Evolutionary conservation across 306 rosid species (phyloP).

Genomic region (Vicia villosa): DNA sequence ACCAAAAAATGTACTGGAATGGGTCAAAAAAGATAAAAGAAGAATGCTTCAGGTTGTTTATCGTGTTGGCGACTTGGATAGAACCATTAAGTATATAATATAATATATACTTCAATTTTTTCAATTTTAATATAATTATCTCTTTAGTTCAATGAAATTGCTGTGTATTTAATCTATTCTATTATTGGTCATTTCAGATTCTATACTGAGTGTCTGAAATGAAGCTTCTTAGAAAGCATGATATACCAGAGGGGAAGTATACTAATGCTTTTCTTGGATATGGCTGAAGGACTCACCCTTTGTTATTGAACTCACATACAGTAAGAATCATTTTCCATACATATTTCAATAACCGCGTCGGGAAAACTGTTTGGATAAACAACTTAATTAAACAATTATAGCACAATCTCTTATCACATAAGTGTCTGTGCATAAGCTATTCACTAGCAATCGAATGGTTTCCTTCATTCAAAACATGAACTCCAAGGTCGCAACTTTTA

Average conservation of each 20-base stretch:
- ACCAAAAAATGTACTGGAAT: slow-evolving; percentile 78
- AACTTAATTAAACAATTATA: background rate
- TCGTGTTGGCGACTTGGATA: slow-evolving; percentile 93
- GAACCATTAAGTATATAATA: slow-evolving; percentile 80
- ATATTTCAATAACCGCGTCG: too few species aligned
- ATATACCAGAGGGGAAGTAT: slow-evolving; percentile 96
- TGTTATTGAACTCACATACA: slow-evolving; percentile 91
- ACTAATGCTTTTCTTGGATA: slow-evolving; percentile 96
- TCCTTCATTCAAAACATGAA: too few species aligned
- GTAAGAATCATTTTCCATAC: slow-evolving; percentile 53
- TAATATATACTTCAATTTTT: background rate
- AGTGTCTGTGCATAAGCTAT: background rate
- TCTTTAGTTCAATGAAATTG: background rate
- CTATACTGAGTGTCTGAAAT: slow-evolving; percentile 93
- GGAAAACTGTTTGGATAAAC: background rate
- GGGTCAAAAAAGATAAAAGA: slow-evolving; percentile 90
- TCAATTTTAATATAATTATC: background rate
- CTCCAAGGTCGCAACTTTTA: too few species aligned
- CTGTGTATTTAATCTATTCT: slow-evolving; percentile 5
- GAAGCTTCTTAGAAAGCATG: slow-evolving; percentile 94
- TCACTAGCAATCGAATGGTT: too few species aligned
- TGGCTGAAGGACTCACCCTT: slow-evolving; percentile 98
- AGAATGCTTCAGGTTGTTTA: slow-evolving; percentile 93
- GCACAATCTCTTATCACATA: background rate
- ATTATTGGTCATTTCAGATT: slow-evolving; percentile 64